These are phyloP conservation scores for Pelargonium cotyledonis DNA, from an alignment of 441 rosid genomes.

Conservation along the genomic window DNA sequence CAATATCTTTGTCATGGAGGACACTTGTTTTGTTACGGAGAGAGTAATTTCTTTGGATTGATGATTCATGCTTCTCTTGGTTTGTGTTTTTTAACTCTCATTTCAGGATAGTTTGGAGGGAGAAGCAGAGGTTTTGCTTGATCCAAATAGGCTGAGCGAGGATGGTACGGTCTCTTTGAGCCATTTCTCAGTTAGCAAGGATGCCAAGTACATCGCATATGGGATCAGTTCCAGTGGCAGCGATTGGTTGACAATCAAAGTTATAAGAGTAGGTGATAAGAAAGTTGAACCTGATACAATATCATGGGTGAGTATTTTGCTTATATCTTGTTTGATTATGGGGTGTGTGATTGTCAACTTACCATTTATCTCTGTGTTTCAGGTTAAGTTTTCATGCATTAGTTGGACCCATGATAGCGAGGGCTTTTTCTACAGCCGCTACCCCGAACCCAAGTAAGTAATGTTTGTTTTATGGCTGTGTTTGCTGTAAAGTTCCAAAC, in stretches of 20 bases:
- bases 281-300: slow-evolving; percentile 60
- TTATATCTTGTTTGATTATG: background rate
- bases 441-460: slow-evolving; percentile 75
- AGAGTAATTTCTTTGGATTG: background rate
- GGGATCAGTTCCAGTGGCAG: slow-evolving; percentile 91
- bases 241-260: slow-evolving; percentile 80
- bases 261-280: slow-evolving; percentile 60
- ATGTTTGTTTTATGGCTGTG: background rate
- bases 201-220: slow-evolving; percentile 68
- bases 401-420: slow-evolving; percentile 79
- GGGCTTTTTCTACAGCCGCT: slow-evolving; percentile 91
- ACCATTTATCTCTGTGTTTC: slow-evolving; percentile 11
- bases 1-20: too few relatives aligned
- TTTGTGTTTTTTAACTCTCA: background rate
- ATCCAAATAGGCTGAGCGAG: slow-evolving; percentile 73
- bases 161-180: slow-evolving; percentile 78
- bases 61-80: slow-evolving; percentile 1
- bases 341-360: background rate
- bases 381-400: slow-evolving; percentile 73
- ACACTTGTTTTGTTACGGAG: background rate
- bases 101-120: slow-evolving; percentile 66
- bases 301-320: slow-evolving; percentile 62
- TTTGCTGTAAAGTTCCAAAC: background rate
- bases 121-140: slow-evolving; percentile 68
- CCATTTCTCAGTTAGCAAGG: slow-evolving; percentile 56